Evolutionary conservation across 257 asterid species (phyloP).

Genomic region (Knoxia roxburghii): DNA sequence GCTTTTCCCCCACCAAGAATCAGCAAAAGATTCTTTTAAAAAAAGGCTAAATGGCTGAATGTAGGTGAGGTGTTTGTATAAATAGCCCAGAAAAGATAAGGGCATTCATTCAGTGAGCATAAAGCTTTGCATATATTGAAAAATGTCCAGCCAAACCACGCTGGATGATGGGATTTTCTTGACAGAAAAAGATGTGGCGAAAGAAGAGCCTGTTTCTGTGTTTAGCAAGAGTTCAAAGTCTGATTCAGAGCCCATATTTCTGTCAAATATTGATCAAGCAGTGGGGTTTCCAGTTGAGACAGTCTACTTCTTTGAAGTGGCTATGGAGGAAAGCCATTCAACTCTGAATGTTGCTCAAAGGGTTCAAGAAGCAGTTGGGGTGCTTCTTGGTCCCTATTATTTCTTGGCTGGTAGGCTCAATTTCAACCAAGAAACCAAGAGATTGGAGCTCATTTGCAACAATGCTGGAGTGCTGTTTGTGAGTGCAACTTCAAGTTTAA

Average conservation of each 20-base stretch:
- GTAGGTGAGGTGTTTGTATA: too few species aligned
- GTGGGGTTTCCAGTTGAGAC: slow-evolving; percentile 41
- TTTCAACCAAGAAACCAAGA: slow-evolving; percentile 24
- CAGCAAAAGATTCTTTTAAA: too few species aligned
- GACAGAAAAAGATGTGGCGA: slow-evolving; percentile 23
- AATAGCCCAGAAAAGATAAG: neutral
- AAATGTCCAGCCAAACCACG: neutral
- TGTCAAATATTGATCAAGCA: slow-evolving; percentile 44
- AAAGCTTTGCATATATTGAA: too few species aligned
- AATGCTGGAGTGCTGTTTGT: slow-evolving; percentile 42
- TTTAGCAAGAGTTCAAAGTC: slow-evolving; percentile 25
- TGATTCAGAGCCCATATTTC: slow-evolving; percentile 24
- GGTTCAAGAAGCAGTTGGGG: slow-evolving; percentile 30
- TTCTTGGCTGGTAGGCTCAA: slow-evolving; percentile 48
- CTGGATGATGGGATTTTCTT: slow-evolving; percentile 9
- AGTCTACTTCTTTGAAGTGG: slow-evolving; percentile 33
- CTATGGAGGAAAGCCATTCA: slow-evolving; percentile 12
- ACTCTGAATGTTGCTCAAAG: slow-evolving; percentile 16
- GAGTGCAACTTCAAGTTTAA: slow-evolving; percentile 24
- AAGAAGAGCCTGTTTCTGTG: slow-evolving; percentile 25
- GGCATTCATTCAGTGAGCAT: too few species aligned
- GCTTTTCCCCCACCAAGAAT: neutral
- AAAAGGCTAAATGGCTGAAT: neutral
- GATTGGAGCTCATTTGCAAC: slow-evolving; percentile 41
- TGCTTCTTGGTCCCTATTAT: slow-evolving; percentile 37